phyloP scores from a whole-genome alignment of 2,329 filamentous ascomycete genomes.

The Beauveria brongniartii region DNA sequence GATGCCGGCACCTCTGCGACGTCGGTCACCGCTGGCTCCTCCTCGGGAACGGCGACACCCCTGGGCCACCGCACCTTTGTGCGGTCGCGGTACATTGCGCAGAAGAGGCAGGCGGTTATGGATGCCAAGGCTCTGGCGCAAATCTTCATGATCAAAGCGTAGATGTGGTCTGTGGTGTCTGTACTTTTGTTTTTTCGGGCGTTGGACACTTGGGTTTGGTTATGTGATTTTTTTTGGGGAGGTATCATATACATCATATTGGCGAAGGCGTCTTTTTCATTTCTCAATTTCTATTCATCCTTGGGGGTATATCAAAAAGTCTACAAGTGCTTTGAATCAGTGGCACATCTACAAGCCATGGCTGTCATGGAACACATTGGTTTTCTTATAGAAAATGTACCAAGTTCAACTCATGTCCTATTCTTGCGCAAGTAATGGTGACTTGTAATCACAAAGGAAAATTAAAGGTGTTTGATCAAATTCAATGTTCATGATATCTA shows the following conservation, averaged over 20 bases:
- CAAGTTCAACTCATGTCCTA: no score
- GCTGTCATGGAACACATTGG: no score
- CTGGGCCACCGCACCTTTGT: slow-evolving; percentile 60
- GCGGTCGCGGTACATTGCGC: slow-evolving; percentile 74
- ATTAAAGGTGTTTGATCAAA: background rate
- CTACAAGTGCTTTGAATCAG: background rate
- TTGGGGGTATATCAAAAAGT: background rate
- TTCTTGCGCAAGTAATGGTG: background rate
- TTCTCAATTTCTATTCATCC: background rate
- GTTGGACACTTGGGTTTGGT: background rate
- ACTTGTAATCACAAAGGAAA: background rate
- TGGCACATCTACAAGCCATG: background rate
- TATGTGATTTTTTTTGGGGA: background rate
- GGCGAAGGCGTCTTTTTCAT: background rate
- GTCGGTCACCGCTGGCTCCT: slow-evolving; percentile 22
- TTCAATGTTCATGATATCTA: background rate
- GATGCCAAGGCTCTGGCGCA: slow-evolving; percentile 80
- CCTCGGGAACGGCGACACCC: slow-evolving; percentile 37
- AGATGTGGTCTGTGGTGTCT: slow-evolving; percentile 1
- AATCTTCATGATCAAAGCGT: slow-evolving; percentile 63
- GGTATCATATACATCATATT: slow-evolving; percentile 1
- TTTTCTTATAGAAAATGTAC: no score
- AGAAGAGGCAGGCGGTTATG: slow-evolving; percentile 77
- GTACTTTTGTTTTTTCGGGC: background rate
- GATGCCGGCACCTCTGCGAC: slow-evolving; percentile 24